Conservation (phyloP, 2,329 filamentous ascomycete genomes). For the Colletotrichum coccodes region DNA sequence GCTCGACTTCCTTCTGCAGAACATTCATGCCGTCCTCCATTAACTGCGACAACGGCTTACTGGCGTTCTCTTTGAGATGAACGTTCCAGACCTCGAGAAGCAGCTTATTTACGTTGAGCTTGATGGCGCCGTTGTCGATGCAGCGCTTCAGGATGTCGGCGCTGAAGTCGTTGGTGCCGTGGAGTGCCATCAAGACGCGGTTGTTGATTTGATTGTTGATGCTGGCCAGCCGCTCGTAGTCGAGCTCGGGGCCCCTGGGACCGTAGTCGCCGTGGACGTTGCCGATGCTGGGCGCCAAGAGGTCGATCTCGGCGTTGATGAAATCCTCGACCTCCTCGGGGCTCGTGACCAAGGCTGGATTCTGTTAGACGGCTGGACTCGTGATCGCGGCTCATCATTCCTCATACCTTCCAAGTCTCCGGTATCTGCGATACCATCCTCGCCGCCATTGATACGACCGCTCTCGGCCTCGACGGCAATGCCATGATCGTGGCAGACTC, state of each 20-base stretch:
- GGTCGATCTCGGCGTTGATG: constrained; percentile 76
- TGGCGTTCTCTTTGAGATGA: constrained; percentile 33
- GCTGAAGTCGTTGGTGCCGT: constrained; percentile 37
- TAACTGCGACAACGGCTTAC: constrained; percentile 36
- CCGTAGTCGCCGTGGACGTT: constrained; percentile 83
- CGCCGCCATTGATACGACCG: constrained; percentile 69
- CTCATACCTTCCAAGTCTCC: constrained; percentile 52
- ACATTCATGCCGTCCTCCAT: constrained; percentile 37
- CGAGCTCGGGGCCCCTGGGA: constrained; percentile 68
- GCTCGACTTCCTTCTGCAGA: constrained; percentile 36
- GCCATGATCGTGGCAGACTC: constrained; percentile 69
- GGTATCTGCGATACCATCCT: constrained; percentile 77
- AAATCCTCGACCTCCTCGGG: constrained; percentile 77
- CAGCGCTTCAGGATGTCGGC: constrained; percentile 31
- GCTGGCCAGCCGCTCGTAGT: constrained; percentile 62
- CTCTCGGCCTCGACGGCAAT: constrained; percentile 77
- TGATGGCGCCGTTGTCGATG: constrained; percentile 32
- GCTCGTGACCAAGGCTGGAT: constrained; percentile 62
- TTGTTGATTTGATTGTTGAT: constrained; percentile 42
- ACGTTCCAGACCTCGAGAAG: constrained; percentile 16
- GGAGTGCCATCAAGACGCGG: constrained; percentile 34
- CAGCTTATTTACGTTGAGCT: constrained; percentile 35
- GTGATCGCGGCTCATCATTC: too few relatives aligned
- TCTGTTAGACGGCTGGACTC: background rate
- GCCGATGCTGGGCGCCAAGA: constrained; percentile 79